Base-by-base conservation (phyloP, 176 grass and related monocot species). In the Carex myosuroides region DNA sequence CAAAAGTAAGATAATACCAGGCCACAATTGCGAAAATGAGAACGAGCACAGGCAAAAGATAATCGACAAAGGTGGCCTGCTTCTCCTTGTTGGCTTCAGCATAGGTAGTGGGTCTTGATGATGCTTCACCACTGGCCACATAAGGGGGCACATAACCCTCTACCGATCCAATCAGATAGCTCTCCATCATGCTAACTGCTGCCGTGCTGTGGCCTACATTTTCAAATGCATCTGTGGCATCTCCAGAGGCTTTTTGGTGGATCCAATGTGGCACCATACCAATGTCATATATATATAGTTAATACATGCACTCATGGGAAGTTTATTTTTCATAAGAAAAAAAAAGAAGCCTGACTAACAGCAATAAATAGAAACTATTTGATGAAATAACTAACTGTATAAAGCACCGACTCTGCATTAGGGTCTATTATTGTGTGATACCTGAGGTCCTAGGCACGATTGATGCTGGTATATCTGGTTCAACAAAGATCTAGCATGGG, bases 1-100 rank as follows among this genome's bases (percentile, higher is more conserved):
- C 1, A 29, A 96, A 95, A 53, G 91, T 95, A 22, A 92, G 89
- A 73, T 92, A 91, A 85, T 91, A 95, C 93, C 93, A 95, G 84
- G 88, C 91, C 44, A 70, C 82, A 89, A 92, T 82, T n/a, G 93
- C 91, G 32, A 96, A 37, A 32, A 33, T 83, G 61, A 96, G 87
- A 71, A 92, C 84, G 37, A 92, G 57, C 75, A 93, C 61, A 6
- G 93, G 90, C 35, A 96, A 86, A 35, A 96, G 63, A 80, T 91
- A 89, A 77, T 93, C 93, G 22, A 92, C 46, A 68, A 95, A 95
- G 41, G 85, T 29, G 79, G 88, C 84, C 77, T 87, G 42, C 13
- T 17, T n/a, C 10, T 50, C 69, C 59, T 92, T 92, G 41, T 85
- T 90, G 46, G 18, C 71, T 76, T 84, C 80, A 57, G 81, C 68